Conservation (phyloP, 2,329 filamentous ascomycete species). For the Chaetoscypha palmicola region DNA sequence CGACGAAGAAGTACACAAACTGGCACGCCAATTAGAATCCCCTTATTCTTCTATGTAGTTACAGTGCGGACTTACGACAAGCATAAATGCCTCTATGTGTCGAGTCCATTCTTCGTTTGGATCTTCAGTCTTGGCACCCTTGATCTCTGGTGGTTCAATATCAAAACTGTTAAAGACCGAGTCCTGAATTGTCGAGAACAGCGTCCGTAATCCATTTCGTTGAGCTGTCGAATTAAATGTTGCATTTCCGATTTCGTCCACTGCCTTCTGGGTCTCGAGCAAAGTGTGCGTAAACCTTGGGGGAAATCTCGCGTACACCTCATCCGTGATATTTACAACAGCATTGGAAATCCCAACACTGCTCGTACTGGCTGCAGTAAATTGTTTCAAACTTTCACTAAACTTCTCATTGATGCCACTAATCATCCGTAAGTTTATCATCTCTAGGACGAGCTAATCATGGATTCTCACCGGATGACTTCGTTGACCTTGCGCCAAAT, state of each 20-base stretch:
- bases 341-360: neutral
- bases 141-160: constrained; percentile 5
- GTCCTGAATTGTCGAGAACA: constrained; percentile 16
- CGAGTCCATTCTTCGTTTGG: constrained; percentile 14
- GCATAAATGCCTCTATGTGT: constrained; percentile 14
- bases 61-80: constrained; percentile 12
- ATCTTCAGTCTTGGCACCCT: constrained; percentile 3
- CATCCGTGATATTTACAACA: constrained; percentile 6
- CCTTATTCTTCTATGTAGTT: no score
- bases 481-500: constrained; percentile 22
- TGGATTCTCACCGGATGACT: constrained; percentile 10
- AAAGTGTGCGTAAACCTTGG: constrained; percentile 10
- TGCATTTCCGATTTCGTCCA: constrained; percentile 11
- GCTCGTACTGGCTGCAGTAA: neutral
- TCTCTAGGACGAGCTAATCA: neutral
- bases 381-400: neutral
- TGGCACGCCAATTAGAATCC: no score
- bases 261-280: constrained; percentile 4
- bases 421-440: no score
- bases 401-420: constrained; percentile 2
- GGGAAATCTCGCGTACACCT: constrained; percentile 11
- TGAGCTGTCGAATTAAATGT: constrained; percentile 12
- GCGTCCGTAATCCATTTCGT: constrained; percentile 3
- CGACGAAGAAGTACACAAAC: constrained; percentile 24
- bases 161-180: constrained; percentile 20